Base-by-base conservation (phyloP, 768 basidiomycete genomes). In the Amanita molliuscula region DNA sequence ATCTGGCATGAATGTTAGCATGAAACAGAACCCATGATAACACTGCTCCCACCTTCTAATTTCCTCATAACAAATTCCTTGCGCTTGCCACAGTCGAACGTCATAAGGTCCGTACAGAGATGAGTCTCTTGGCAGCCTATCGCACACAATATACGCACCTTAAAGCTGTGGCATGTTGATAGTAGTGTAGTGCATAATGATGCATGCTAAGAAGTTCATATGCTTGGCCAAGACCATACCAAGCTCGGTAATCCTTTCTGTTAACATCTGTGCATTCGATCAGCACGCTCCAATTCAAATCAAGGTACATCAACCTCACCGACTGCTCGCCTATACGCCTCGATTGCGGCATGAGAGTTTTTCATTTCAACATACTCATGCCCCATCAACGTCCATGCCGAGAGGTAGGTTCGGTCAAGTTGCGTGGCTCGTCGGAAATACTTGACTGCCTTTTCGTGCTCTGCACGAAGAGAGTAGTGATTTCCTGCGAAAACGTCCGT, bases 291-390 rank as follows among this genome's bases (percentile, higher is more conserved):
- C 9, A 25, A 40, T 33, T 11, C 28, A 44, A 15, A 23, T 11
- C 47, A 11, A 1, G 15, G 16, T 10, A 11, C 10, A 52, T 34
- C 25, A 33, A n/a, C 35, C 84, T 50, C 65, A 92, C 94, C 92
- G 53, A 98, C 82, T 47, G 96, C 96, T 61, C 93, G 79, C 48
- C 96, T 80, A 66, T 98, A 99, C 8, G 93, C 89, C 67, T 98
- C 96, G 49, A 98, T 96, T 13, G 96, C 95, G 2, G 96, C 96
- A 72, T 98, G 94, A 4, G 92, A 92, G 65, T 99, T 98, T 69
- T 98, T 98, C 84, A 96, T 84, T 68, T 99, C 96, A 38, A 99
- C 88, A 59, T 88, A 97, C 66, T 98, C 96, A 60, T 99, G 96
- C 1, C 96, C 96, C 91, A 99, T 93, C 55, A 99, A 69, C 3